Percentiles rank a stretch among this genome's conserved stretches.
Evolutionary conservation across 225 moss, liverwort and hornwort genomes (phyloP).

Genomic region (Rhytidiadelphus loreus): DNA sequence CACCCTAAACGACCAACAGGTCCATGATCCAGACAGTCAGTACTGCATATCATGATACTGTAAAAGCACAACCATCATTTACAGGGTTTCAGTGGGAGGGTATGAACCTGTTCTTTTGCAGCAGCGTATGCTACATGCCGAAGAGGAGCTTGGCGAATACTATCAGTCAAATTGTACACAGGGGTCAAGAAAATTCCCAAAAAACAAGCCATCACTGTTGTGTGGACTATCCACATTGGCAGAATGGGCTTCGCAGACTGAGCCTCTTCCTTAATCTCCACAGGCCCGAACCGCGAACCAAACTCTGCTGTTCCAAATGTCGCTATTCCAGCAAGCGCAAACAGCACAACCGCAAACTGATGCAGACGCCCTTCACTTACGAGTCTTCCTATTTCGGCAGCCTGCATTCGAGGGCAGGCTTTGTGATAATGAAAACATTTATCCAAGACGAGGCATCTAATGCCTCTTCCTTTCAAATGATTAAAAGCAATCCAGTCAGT

Average conservation of each 20-base stretch:
- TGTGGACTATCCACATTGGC: slow-evolving; percentile 49
- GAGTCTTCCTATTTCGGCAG: slow-evolving; percentile 26
- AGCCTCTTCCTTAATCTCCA: neutral
- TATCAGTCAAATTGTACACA: slow-evolving; percentile 32
- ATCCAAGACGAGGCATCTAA: neutral
- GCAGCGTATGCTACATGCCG: slow-evolving; percentile 36
- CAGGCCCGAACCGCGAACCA: neutral
- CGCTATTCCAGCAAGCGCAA: slow-evolving; percentile 39
- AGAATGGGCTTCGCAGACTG: neutral
- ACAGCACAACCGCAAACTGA: slow-evolving; percentile 22
- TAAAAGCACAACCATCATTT: neutral
- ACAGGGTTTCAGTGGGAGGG: neutral
- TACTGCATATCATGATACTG: neutral
- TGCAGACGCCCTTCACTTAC: slow-evolving; percentile 14
- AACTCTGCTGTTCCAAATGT: slow-evolving; percentile 27
- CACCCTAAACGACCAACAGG: neutral
- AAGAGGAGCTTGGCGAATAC: slow-evolving; percentile 52
- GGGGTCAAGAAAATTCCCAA: slow-evolving; percentile 37
- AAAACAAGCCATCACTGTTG: slow-evolving; percentile 41
- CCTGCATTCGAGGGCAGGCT: slow-evolving; percentile 14
- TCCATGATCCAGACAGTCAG: too few relatives aligned
- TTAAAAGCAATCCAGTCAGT: neutral
- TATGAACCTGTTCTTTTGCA: slow-evolving; percentile 34
- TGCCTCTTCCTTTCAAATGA: neutral
- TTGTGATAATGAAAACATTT: neutral